Conservation (phyloP, 2,329 filamentous ascomycete species). For the Amauroascus niger region DNA sequence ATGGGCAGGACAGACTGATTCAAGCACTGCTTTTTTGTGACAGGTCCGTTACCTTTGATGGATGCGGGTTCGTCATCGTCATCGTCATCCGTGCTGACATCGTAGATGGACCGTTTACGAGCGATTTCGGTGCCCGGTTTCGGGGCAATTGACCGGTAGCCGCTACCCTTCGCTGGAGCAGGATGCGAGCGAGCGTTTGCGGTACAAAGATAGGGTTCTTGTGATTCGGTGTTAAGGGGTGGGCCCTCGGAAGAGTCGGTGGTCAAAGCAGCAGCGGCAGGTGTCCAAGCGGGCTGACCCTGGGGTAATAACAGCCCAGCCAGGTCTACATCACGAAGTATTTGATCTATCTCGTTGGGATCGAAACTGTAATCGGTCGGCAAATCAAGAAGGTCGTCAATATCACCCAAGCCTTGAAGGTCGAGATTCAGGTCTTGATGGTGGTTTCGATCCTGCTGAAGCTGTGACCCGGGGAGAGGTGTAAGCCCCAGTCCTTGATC, state of each 20-base stretch:
- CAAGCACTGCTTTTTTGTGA: background rate
- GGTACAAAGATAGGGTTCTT: background rate
- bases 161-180: background rate
- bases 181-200: background rate
- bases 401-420: background rate
- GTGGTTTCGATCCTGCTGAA: slow-evolving; percentile 16
- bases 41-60: background rate
- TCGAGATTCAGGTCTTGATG: background rate
- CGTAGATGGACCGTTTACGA: background rate
- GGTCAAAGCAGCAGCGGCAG: background rate
- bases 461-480: slow-evolving; percentile 33
- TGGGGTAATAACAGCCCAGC: background rate
- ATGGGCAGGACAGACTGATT: background rate
- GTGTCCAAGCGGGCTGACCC: background rate
- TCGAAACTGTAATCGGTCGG: background rate
- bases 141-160: slow-evolving; percentile 1
- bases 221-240: background rate
- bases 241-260: background rate
- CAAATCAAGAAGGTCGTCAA: background rate
- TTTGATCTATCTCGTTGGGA: background rate
- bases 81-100: no score
- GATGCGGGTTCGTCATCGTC: background rate
- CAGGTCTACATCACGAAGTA: background rate
- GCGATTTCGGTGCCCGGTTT: background rate
- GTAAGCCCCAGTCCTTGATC: slow-evolving; percentile 36